These are phyloP conservation scores for Aspergillus proliferans DNA, from an alignment of 2,329 filamentous ascomycete species.

Conservation along the genomic window DNA sequence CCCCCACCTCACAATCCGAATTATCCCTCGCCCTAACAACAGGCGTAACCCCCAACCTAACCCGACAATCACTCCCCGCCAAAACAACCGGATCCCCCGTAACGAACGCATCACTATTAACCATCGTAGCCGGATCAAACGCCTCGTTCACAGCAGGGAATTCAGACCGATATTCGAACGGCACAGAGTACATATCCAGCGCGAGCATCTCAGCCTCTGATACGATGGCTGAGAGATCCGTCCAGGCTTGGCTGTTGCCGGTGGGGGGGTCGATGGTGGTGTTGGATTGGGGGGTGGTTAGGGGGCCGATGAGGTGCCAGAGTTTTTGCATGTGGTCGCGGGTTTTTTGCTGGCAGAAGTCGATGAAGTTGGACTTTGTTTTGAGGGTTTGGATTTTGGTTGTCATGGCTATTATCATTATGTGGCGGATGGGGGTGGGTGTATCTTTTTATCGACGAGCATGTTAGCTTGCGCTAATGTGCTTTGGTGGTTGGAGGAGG, in stretches of 20 bases:
- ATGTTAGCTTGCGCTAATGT: not conserved
- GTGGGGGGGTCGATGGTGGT: not conserved
- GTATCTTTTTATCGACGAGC: constrained; percentile 9
- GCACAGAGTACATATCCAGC: constrained; percentile 19
- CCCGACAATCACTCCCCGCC: constrained; percentile 7
- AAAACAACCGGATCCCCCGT: constrained; percentile 9
- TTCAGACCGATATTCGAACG: constrained; percentile 20
- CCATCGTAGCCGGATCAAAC: constrained; percentile 22
- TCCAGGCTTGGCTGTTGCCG: constrained; percentile 9
- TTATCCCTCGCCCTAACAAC: constrained; percentile 15
- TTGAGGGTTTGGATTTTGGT: constrained; percentile 14
- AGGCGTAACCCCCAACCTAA: constrained; percentile 19
- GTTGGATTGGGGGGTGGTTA: constrained; percentile 11
- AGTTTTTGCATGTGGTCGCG: constrained; percentile 13
- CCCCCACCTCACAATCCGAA: constrained; percentile 4
- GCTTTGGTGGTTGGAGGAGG: no score
- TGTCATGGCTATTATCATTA: constrained; percentile 14
- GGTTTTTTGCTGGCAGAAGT: constrained; percentile 16
- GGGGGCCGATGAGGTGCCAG: constrained; percentile 16
- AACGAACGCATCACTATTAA: constrained; percentile 15
- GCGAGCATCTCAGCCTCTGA: constrained; percentile 22
- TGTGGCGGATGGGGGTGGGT: constrained; percentile 12
- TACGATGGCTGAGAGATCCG: constrained; percentile 18
- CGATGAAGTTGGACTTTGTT: constrained; percentile 16
- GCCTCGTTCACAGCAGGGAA: constrained; percentile 17